Base-by-base conservation (phyloP, 345 rosid species). In the Jatropha curcas region DNA sequence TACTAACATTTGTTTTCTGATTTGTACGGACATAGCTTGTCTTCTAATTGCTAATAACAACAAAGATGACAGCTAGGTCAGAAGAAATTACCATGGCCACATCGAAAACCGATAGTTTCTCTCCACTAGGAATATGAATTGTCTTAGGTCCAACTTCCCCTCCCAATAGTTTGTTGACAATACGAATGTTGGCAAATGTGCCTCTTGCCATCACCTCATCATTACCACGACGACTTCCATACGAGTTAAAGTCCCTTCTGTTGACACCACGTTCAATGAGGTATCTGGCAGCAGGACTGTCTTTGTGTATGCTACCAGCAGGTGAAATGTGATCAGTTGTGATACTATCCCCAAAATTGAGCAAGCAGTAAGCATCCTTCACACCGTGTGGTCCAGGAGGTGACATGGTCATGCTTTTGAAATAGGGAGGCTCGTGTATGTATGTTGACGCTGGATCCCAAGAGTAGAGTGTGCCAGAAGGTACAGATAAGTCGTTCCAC, bases 131-230 rank as follows among this genome's bases (percentile, higher is more conserved):
- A 71, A 90, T 83, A 78, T 92, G 96, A 59, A 92, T 74, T 46
- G 97, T 92, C 77, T 90, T 90, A 52, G 97, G 96, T 59, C 97
- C 96, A 78, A 86, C 97, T 85, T 92, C 97, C 77, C 93, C 97
- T 74, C 87, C 84, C 84, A 90, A 80, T 8, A 84, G 81, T 73
- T 90, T 92, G 86, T 92, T 92, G 76, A 87, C 97, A 30, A 90
- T 31, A 59, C 96, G 88, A 76, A 92, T 92, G 73, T 92, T 92
- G 31, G 93, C 97, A 73, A 92, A 87, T 24, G 94, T 92, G 20
- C 97, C 90, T 76, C 97, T 86, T 5, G 96, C 92, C 97, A 92
- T 92, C 59, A 92, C 76, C 79, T 92, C 94, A 66, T 90, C 96
- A 60, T 92, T 90, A 63, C 97, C 97, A 65, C 94, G 93, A 31